Conservation (phyloP, 2,329 filamentous ascomycete genomes). For the Hymenoscyphus albidus region DNA sequence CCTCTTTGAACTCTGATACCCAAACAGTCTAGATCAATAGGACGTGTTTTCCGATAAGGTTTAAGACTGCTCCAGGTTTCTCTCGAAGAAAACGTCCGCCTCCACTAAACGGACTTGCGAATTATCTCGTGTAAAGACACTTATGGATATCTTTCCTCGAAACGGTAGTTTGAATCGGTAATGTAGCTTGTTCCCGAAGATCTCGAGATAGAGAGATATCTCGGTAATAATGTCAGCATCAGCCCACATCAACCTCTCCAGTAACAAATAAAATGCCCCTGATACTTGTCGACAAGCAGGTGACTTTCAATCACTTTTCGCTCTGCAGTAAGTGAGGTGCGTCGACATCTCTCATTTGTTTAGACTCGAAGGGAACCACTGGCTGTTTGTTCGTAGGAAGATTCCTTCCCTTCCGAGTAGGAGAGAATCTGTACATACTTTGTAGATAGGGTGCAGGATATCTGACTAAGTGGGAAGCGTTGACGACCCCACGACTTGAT, state of each 20-base stretch:
- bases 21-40: too few species aligned
- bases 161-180: too few species aligned
- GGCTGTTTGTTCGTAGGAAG: background rate
- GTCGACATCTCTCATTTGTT: background rate
- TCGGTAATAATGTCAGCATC: background rate
- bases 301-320: background rate
- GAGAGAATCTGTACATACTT: background rate
- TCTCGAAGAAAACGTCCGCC: too few species aligned
- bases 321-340: background rate
- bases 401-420: background rate
- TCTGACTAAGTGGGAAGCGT: background rate
- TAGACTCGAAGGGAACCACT: background rate
- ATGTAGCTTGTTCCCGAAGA: too few species aligned
- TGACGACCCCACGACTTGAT: background rate
- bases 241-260: background rate
- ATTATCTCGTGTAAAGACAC: too few species aligned
- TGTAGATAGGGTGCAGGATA: background rate
- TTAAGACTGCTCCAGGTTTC: too few species aligned
- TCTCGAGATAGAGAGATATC: too few species aligned
- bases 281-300: background rate
- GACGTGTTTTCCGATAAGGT: too few species aligned
- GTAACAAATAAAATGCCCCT: background rate
- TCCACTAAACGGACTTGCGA: too few species aligned
- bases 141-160: too few species aligned
- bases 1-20: too few species aligned